Percentiles rank a stretch among this genome's conserved stretches.
These are phyloP conservation scores for Aspergillus homomorphus DNA, from an alignment of 495 filamentous ascomycete genomes.

Conservation along the genomic window DNA sequence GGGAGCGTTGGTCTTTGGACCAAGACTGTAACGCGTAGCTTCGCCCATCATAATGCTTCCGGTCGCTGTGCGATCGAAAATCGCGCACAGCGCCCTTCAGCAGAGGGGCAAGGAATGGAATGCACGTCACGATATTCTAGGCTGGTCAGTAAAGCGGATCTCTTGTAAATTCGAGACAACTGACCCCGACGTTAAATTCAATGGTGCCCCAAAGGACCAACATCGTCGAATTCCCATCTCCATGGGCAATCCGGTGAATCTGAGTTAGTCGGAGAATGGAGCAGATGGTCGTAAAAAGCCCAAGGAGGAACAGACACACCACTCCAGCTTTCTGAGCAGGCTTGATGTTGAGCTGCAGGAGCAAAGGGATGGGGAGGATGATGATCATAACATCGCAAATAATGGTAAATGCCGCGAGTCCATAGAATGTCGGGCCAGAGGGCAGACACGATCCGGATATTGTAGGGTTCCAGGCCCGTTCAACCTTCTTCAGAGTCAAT, in stretches of 20 bases:
- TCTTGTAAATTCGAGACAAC: slow-evolving; percentile 3
- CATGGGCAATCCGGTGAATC: slow-evolving; percentile 49
- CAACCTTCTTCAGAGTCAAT: slow-evolving; percentile 26
- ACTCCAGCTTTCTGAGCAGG: slow-evolving; percentile 50
- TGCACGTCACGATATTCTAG: slow-evolving; percentile 47
- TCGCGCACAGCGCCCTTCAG: slow-evolving; percentile 37
- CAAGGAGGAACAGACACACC: slow-evolving; percentile 53
- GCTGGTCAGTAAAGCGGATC: neutral
- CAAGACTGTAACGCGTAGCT: slow-evolving; percentile 35
- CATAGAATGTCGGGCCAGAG: slow-evolving; percentile 50
- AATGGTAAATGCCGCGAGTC: slow-evolving; percentile 51
- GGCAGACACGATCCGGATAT: slow-evolving; percentile 47
- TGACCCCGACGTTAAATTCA: slow-evolving; percentile 55
- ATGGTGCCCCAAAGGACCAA: slow-evolving; percentile 57
- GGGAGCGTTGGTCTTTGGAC: slow-evolving; percentile 24
- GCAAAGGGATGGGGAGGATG: slow-evolving; percentile 52
- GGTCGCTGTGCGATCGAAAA: slow-evolving; percentile 20
- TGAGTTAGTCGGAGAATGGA: slow-evolving; percentile 54
- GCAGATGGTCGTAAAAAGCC: slow-evolving; percentile 57
- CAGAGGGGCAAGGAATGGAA: slow-evolving; percentile 46
- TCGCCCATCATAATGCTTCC: slow-evolving; percentile 23
- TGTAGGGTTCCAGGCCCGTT: slow-evolving; percentile 45
- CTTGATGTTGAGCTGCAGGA: slow-evolving; percentile 50
- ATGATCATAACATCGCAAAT: slow-evolving; percentile 52
- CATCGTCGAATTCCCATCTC: slow-evolving; percentile 56